These are phyloP conservation scores for Chlorella sorokiniana DNA, from an alignment of 139 green algal species.

Conservation along the genomic window DNA sequence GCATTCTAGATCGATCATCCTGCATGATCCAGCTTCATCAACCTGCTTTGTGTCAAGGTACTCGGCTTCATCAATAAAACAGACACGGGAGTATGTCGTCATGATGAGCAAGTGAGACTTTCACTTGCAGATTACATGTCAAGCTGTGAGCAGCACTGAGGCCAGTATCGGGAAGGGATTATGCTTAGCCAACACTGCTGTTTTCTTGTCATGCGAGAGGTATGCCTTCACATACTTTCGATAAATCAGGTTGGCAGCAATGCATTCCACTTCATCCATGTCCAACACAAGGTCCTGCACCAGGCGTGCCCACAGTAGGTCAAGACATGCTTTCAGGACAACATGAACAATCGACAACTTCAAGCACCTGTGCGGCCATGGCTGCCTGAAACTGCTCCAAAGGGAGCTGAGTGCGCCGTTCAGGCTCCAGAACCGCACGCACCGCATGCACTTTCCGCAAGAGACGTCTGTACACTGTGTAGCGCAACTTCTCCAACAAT, in stretches of 20 bases:
- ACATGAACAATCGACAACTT: neutral
- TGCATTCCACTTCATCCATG: slow-evolving; percentile 87
- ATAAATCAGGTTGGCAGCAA: slow-evolving; percentile 88
- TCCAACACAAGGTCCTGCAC: slow-evolving; percentile 58
- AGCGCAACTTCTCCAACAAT: slow-evolving; percentile 80
- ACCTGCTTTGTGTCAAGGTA: no score
- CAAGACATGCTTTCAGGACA: neutral
- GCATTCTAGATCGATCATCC: no score
- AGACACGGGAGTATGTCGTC: no score
- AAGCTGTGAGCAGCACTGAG: neutral
- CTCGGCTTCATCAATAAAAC: no score
- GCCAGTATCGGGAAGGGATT: slow-evolving; percentile 39
- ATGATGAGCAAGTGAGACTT: no score
- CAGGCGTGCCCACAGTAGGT: neutral
- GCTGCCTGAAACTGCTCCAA: slow-evolving; percentile 51
- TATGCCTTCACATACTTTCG: slow-evolving; percentile 86
- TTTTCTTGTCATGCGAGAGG: slow-evolving; percentile 74
- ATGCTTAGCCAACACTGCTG: slow-evolving; percentile 71
- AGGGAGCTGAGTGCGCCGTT: slow-evolving; percentile 64
- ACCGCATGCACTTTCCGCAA: slow-evolving; percentile 63
- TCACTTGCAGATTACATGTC: no score
- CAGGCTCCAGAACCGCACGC: slow-evolving; percentile 56
- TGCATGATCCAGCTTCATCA: no score
- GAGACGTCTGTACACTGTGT: slow-evolving; percentile 65
- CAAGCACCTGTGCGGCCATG: slow-evolving; percentile 34